A percentile compares a stretch with the other conserved stretches of the same genome.
Evolutionary conservation across 1,139 yeast genomes (phyloP).

Genomic region (Suhomyces choctaworum): DNA sequence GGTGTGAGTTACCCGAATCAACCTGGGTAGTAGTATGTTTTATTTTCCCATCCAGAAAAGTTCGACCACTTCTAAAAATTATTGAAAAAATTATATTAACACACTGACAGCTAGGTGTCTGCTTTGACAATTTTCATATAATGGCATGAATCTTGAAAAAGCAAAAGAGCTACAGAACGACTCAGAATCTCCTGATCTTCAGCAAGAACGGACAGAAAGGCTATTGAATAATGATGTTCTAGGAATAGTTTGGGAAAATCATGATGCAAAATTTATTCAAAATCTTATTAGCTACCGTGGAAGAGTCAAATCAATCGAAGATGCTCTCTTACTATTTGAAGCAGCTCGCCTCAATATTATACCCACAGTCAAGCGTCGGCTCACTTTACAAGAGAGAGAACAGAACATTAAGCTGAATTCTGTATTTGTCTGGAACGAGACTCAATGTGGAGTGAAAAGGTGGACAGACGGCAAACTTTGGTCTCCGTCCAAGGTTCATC

Average conservation of each 20-base stretch:
- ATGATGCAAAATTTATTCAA: conserved; percentile 1
- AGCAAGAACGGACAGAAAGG: too few species aligned
- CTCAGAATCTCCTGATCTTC: too few species aligned
- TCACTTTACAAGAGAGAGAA: conserved; percentile 24
- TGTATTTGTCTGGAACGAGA: conserved; percentile 71
- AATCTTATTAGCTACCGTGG: conserved; percentile 64
- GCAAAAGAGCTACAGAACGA: too few species aligned
- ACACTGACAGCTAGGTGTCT: too few species aligned
- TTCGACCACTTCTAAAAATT: too few species aligned
- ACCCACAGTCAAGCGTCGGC: conserved; percentile 60
- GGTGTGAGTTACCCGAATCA: too few species aligned
- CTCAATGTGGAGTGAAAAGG: conserved; percentile 67
- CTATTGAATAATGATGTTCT: too few species aligned
- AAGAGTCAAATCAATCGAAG: conserved; percentile 53
- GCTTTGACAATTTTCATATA: too few species aligned
- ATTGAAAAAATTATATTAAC: too few species aligned
- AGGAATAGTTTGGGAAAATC: conserved; percentile 6
- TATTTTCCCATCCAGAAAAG: too few species aligned
- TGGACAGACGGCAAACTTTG: conserved; percentile 79
- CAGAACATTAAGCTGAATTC: conserved; percentile 56
- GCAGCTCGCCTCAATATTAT: conserved; percentile 58
- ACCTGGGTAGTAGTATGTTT: too few species aligned
- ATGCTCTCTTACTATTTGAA: conserved; percentile 65
- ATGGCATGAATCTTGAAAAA: too few species aligned
- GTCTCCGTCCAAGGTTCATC: conserved; percentile 65